Percentiles rank a stretch among this genome's conserved stretches.
phyloP scores from a whole-genome alignment of 192 early-diverging fungal species.

The Paraglomus occultum region DNA sequence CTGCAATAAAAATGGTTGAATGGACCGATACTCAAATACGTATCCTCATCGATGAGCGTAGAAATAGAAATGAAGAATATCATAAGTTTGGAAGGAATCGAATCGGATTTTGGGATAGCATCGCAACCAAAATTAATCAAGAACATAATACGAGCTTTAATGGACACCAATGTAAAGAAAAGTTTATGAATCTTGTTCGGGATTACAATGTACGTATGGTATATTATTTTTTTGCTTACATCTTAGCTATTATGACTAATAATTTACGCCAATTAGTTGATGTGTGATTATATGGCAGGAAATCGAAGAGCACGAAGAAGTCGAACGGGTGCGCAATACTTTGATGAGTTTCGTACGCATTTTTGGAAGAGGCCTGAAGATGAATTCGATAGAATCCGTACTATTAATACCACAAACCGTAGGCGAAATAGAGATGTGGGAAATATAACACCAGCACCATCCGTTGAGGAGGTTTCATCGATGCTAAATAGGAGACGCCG shows the following conservation, averaged over 20 bases:
- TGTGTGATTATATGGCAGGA: slow-evolving; percentile 13
- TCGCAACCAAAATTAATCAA: not conserved
- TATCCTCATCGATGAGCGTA: slow-evolving; percentile 2
- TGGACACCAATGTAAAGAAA: too few relatives aligned
- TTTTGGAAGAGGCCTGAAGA: slow-evolving; percentile 15
- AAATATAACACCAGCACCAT: not conserved
- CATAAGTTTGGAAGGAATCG: slow-evolving; percentile 14
- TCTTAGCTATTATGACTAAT: not conserved
- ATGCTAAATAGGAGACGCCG: not conserved
- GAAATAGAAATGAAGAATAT: slow-evolving; percentile 1
- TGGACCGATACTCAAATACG: not conserved
- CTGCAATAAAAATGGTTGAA: not conserved
- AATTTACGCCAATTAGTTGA: slow-evolving; percentile 5
- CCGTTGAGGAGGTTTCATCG: not conserved
- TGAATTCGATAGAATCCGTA: not conserved
- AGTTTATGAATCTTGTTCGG: not conserved
- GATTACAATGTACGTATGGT: slow-evolving; percentile 1
- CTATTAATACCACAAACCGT: not conserved
- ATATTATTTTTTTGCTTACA: not conserved
- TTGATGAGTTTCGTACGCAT: slow-evolving; percentile 1
- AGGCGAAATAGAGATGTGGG: not conserved
- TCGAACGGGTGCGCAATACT: not conserved
- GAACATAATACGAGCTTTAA: slow-evolving; percentile 6
- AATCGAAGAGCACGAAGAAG: not conserved
- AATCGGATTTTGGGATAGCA: slow-evolving; percentile 3